Evolutionary conservation across 2,329 filamentous ascomycete species (phyloP).

Genomic region (Dactylonectria macrodidyma): DNA sequence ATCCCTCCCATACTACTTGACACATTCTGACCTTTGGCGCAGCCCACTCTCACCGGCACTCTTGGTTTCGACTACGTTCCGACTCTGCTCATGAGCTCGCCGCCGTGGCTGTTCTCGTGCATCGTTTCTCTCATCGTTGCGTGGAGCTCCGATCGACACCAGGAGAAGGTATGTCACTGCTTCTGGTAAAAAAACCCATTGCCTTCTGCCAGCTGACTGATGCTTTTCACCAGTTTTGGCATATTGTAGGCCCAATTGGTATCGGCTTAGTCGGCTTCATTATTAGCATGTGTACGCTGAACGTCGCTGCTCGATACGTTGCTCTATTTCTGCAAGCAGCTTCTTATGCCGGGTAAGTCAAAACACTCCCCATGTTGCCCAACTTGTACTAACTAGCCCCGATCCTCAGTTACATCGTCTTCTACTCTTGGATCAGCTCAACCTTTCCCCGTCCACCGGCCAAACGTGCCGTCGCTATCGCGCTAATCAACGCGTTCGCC

Average conservation of each 20-base stretch:
- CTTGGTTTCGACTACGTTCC: constrained; percentile 67
- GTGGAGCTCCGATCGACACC: constrained; percentile 68
- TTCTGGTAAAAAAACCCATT: not conserved
- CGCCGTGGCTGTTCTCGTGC: constrained; percentile 72
- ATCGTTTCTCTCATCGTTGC: constrained; percentile 68
- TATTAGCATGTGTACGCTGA: constrained; percentile 71
- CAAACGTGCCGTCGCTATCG: constrained; percentile 73
- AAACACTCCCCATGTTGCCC: no score
- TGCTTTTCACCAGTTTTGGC: constrained; percentile 64
- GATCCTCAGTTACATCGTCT: constrained; percentile 63
- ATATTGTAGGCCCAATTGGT: constrained; percentile 68
- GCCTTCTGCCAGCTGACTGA: constrained; percentile 6
- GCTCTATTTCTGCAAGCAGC: constrained; percentile 72
- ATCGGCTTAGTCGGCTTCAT: constrained; percentile 71
- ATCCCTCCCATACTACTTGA: no score
- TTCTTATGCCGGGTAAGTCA: constrained; percentile 62
- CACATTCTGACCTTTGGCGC: not conserved
- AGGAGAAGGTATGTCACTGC: constrained; percentile 62
- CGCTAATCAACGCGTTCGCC: constrained; percentile 71
- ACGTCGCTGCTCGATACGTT: constrained; percentile 70
- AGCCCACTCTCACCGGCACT: constrained; percentile 67
- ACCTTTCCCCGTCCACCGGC: constrained; percentile 72
- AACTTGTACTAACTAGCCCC: no score
- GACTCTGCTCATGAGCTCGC: constrained; percentile 69
- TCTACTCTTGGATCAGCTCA: constrained; percentile 72